Conservation (phyloP, 306 rosid species). For the Canavalia ensiformis region DNA sequence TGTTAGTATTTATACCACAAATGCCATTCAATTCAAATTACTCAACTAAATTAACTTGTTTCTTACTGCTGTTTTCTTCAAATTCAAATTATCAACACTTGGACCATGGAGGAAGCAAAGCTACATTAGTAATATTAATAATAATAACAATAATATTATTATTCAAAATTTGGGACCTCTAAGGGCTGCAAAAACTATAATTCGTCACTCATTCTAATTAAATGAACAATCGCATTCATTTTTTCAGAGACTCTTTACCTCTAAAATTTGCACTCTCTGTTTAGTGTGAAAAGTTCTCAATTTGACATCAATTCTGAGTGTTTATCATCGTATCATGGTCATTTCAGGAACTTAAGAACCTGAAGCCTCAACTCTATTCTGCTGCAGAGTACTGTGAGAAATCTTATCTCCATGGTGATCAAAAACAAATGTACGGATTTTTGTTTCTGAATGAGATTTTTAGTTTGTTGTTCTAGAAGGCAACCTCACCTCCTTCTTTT, state of each 20-base stretch:
- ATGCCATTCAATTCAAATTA: constrained; percentile 45
- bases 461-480: constrained; percentile 7
- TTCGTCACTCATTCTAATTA: not conserved
- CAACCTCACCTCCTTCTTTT: not conserved
- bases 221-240: not conserved
- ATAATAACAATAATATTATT: too few species aligned
- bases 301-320: constrained; percentile 17
- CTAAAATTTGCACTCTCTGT: not conserved
- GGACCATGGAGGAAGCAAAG: too few species aligned
- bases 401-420: constrained; percentile 88
- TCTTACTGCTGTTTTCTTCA: not conserved
- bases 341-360: constrained; percentile 94
- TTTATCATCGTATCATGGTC: constrained; percentile 40
- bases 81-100: not conserved
- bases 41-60: constrained; percentile 16
- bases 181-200: not conserved
- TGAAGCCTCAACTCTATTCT: constrained; percentile 97
- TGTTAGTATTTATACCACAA: constrained; percentile 49
- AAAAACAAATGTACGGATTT: constrained; percentile 84
- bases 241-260: too few species aligned
- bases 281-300: constrained; percentile 3
- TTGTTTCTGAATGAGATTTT: not conserved
- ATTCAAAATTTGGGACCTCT: not conserved
- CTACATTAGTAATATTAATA: too few species aligned
- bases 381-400: constrained; percentile 98